A percentile compares a stretch with the other conserved stretches of the same genome.
Evolutionary conservation across 2,329 filamentous ascomycete genomes (phyloP).

Genomic region (Fusarium continuum): DNA sequence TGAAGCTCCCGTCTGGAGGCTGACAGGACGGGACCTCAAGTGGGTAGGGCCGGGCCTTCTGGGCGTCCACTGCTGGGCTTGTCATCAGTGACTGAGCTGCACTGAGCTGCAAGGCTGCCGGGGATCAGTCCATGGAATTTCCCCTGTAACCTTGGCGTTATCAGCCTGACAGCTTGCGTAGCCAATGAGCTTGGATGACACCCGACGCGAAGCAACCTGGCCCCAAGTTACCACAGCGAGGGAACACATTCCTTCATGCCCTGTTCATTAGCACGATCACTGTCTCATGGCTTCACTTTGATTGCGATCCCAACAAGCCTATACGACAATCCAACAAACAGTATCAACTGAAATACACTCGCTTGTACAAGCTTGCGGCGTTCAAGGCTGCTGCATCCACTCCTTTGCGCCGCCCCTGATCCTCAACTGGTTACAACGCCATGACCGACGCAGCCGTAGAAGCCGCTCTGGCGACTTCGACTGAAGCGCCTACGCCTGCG

Average conservation of each 20-base stretch:
- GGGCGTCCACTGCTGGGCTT: neutral
- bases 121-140: constrained; percentile 10
- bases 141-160: constrained; percentile 37
- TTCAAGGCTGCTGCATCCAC: constrained; percentile 26
- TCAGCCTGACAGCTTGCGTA: constrained; percentile 38
- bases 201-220: constrained; percentile 37
- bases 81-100: constrained; percentile 25
- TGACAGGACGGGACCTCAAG: constrained; percentile 23
- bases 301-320: constrained; percentile 18
- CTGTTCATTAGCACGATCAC: constrained; percentile 12
- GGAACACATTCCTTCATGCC: constrained; percentile 41
- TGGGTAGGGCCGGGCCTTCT: constrained; percentile 2
- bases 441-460: constrained; percentile 49
- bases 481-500: constrained; percentile 40
- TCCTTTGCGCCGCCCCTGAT: constrained; percentile 23
- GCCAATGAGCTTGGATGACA: constrained; percentile 37
- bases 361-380: constrained; percentile 1
- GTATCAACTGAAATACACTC: constrained; percentile 8
- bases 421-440: constrained; percentile 18
- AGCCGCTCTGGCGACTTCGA: constrained; percentile 40
- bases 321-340: neutral
- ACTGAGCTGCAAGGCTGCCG: constrained; percentile 41
- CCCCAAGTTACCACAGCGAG: constrained; percentile 29
- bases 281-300: constrained; percentile 18
- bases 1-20: constrained; percentile 36